Base-by-base conservation (phyloP, 2,329 filamentous ascomycete species). In the Diaporthe sp. region DNA sequence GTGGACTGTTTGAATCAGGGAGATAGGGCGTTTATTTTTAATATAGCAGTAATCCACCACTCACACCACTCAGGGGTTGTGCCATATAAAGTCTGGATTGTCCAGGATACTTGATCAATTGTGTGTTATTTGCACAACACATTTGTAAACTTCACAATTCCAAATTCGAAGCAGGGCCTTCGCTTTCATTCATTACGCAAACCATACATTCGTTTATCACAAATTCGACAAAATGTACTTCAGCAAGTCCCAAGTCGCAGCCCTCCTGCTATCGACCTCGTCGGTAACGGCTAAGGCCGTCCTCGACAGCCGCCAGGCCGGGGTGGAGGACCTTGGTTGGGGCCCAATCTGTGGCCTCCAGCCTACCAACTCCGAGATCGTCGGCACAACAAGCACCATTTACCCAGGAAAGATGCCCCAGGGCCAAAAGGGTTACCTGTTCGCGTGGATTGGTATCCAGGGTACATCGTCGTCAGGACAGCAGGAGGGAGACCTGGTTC, bases 361-460 rank as follows among this genome's bases (percentile, higher is more conserved):
- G 4, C 77, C 79, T 1, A 69, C 78, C 30, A 78, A 72, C 5
- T 69, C 75, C 25, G 73, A 77, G 30, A 78, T 79, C 27, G 74
- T 78, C 74, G 75, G 73, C 59, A 77, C 77, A 6, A 73, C 74
- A 1, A 79, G 78, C 35, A 80, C 79, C 25, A 78, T 79, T 22
- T 79, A 78, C 65, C 79, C 79, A 0, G 79, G 79, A 13, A 71
- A 76, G 30, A 79, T 78, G 75, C 79, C 79, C 13, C 56, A 75
- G 13, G 76, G 71, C 27, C 79, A 80, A 69, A 71, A 72, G 15
- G 79, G 79, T 17, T 76, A 74, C 27, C 73, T 80, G 13, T 80
- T 78, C 71, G 71, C 77, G 30, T 80, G 79, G 79, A 77, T 78
- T 35, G 79, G 79, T 25, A 77, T 80, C 37, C 77, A 80, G 53